Conservation (phyloP, 2,329 filamentous ascomycete species). For the Verruconis gallopava region DNA sequence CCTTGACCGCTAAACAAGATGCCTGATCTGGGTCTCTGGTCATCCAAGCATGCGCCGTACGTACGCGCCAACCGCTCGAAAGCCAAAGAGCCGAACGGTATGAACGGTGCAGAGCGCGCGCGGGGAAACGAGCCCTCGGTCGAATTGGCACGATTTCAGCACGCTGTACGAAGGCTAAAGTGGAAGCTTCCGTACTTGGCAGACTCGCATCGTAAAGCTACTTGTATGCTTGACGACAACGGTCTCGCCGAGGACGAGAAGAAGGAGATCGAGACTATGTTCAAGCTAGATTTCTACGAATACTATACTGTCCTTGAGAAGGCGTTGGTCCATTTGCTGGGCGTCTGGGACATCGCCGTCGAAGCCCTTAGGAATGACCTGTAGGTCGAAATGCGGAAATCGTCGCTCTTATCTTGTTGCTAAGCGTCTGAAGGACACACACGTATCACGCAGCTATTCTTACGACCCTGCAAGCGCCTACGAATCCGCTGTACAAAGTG, state of each 20-base stretch:
- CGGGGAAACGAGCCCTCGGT: too few species aligned
- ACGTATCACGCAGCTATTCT: conserved; percentile 60
- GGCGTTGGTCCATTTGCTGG: conserved; percentile 53
- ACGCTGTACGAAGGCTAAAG: neutral
- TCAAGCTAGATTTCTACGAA: conserved; percentile 68
- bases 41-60: neutral
- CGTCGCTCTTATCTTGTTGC: too few species aligned
- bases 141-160: neutral
- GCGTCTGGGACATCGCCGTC: conserved; percentile 47
- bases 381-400: conserved; percentile 16
- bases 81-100: neutral
- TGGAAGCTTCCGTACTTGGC: neutral
- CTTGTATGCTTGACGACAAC: neutral
- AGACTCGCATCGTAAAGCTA: neutral
- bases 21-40: too few species aligned
- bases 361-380: conserved; percentile 15
- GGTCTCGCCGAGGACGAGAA: conserved; percentile 8
- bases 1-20: too few species aligned
- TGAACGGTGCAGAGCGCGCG: neutral
- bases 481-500: conserved; percentile 42
- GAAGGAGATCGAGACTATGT: conserved; percentile 39
- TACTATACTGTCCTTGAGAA: conserved; percentile 63
- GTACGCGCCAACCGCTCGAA: neutral
- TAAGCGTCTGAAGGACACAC: conserved; percentile 29
- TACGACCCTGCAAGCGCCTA: conserved; percentile 42